Evolutionary conservation across 768 basidiomycete genomes (phyloP), one percentile per base, ranked within the genome.

Genomic region (Neoboletus magnificus): DNA sequence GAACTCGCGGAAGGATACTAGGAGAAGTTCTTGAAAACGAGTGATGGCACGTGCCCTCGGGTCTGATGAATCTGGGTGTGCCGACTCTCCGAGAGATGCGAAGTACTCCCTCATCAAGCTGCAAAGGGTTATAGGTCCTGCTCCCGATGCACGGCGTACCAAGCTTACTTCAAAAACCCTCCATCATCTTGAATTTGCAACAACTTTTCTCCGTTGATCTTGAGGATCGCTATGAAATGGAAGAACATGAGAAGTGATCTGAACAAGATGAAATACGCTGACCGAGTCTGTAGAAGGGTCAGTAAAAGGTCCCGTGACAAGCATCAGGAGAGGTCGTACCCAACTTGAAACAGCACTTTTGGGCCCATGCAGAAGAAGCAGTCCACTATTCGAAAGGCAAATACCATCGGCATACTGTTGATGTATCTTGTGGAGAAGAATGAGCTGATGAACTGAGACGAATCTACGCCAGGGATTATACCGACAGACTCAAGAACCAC

Each of bases 301-400:
- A 59, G 32, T 44, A 47, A 62, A 48, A 32, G 50, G 13, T 13
- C 44, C 12, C 22, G 50, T 30, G 40, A 37, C 11, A 54, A 10
- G n/a, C 2, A 15, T 30, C 23, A 35, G 33, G 40, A 49, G 41
- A 59, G 47, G 45, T 44, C 48, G 74, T 69, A 94, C 92, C 94
- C 96, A 51, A 99, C 92, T 82, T 99, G 97, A 77, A 99, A 99
- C 40, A 99, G 75, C 2, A 99, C 97, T 64, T 96, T 98, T 0
- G 95, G 93, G 0, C 97, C 97, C 96, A 99, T 98, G 62, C 93
- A 94, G 75, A 98, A 88, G 77, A 98, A 95, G 69, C 95, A 98
- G 69, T 98, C 95, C 3, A 95, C 93, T 66, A 97, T 91, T 32
- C 97, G 85, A 78, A 97, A 99, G 0, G 96, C 96, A 66, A 98